phyloP scores from a whole-genome alignment of 1,284 basidiomycete genomes.

The Papiliotrema flavescens region DNA sequence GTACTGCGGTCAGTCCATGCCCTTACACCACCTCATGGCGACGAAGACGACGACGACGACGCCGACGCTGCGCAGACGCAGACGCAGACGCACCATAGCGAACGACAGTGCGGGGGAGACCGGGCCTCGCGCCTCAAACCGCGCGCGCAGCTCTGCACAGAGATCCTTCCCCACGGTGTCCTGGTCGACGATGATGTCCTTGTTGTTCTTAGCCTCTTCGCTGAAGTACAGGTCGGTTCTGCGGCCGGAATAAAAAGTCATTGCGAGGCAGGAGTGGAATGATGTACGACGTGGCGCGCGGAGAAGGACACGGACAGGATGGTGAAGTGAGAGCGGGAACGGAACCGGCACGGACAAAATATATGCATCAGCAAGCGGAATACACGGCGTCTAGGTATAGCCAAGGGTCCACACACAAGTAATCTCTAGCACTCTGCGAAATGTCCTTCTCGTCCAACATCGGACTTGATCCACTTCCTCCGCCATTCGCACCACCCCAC shows the following conservation, averaged over 20 bases:
- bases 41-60: too few relatives aligned
- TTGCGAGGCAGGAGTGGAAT: background rate
- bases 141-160: too few relatives aligned
- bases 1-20: conserved; percentile 17
- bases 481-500: too few relatives aligned
- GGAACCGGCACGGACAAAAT: background rate
- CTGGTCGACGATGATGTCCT: background rate
- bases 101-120: too few relatives aligned
- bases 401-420: conserved; percentile 17
- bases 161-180: too few relatives aligned
- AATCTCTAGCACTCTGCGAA: conserved; percentile 22
- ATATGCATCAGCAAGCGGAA: conserved; percentile 1
- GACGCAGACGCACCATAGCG: too few relatives aligned
- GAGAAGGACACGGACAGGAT: too few relatives aligned
- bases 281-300: too few relatives aligned
- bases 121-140: too few relatives aligned
- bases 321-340: too few relatives aligned
- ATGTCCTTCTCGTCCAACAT: conserved; percentile 13
- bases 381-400: background rate
- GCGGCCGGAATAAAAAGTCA: background rate
- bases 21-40: too few relatives aligned
- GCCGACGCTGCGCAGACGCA: too few relatives aligned
- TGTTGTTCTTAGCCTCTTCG: conserved; percentile 19
- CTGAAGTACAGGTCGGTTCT: conserved; percentile 33
- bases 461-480: background rate